A percentile compares a stretch with the other conserved stretches of the same genome.
Conservation (phyloP, 768 basidiomycete species). For the Grammothele lineata region DNA sequence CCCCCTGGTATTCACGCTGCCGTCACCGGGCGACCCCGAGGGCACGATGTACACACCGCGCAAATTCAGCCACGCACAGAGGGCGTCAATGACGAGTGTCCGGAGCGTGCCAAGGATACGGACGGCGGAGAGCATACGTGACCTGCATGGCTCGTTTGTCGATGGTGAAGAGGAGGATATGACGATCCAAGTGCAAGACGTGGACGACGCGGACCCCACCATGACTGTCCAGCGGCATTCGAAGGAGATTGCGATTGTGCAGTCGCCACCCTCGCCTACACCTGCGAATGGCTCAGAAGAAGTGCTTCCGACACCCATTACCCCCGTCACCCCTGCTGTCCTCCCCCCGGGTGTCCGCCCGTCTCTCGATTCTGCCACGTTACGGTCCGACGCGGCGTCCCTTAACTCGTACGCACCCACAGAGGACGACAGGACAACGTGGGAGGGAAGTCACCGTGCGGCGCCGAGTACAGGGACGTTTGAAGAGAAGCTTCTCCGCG, state of each 20-base stretch:
- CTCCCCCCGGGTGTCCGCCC: slow-evolving; percentile 26
- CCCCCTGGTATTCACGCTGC: slow-evolving; percentile 63
- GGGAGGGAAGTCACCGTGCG: slow-evolving; percentile 46
- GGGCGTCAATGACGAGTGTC: slow-evolving; percentile 3
- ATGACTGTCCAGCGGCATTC: slow-evolving; percentile 6
- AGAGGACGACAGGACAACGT: slow-evolving; percentile 54
- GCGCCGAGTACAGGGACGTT: slow-evolving; percentile 16
- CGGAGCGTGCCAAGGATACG: slow-evolving; percentile 24
- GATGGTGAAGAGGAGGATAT: slow-evolving; percentile 56
- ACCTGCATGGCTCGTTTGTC: slow-evolving; percentile 33
- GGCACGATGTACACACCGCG: slow-evolving; percentile 42
- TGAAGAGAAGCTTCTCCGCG: slow-evolving; percentile 51
- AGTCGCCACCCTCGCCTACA: slow-evolving; percentile 5
- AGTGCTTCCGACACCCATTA: not conserved
- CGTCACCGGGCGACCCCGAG: slow-evolving; percentile 43
- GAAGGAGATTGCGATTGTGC: slow-evolving; percentile 6
- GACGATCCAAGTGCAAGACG: slow-evolving; percentile 49
- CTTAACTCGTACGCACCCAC: slow-evolving; percentile 43
- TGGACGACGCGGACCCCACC: slow-evolving; percentile 23
- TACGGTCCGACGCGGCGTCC: slow-evolving; percentile 43
- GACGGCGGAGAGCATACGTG: slow-evolving; percentile 32
- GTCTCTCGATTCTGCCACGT: slow-evolving; percentile 26
- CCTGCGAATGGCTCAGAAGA: not conserved
- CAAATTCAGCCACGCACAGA: slow-evolving; percentile 36
- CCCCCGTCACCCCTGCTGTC: slow-evolving; percentile 18